Conservation (phyloP, 1,284 basidiomycete species). For the Leccinum insolens region DNA sequence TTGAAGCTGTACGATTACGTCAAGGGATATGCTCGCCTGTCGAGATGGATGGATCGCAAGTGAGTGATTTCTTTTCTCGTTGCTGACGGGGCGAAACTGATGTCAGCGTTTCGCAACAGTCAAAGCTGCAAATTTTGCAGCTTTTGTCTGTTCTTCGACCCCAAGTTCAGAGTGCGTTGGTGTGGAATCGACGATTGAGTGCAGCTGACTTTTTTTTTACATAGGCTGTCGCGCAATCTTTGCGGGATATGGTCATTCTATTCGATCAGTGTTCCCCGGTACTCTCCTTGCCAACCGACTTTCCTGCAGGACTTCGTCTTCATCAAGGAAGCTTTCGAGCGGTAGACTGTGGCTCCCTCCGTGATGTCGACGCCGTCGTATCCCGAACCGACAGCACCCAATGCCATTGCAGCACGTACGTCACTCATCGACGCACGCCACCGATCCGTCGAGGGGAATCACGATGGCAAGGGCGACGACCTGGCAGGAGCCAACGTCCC, state of each 20-base stretch:
- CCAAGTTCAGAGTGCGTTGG: not conserved
- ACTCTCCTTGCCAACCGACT: not conserved
- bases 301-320: conserved; percentile 81
- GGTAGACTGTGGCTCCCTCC: conserved; percentile 35
- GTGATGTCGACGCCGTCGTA: too few relatives aligned
- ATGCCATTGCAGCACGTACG: too few relatives aligned
- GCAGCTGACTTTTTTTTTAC: not conserved
- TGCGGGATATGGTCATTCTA: not conserved
- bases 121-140: conserved; percentile 87
- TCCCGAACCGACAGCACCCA: too few relatives aligned
- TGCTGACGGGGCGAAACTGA: not conserved
- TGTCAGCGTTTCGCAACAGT: conserved; percentile 81
- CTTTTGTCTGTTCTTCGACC: conserved; percentile 58
- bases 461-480: too few relatives aligned
- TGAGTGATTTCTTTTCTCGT: not conserved
- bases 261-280: not conserved
- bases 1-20: conserved; percentile 97
- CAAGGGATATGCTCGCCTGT: conserved; percentile 88
- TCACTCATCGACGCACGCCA: conserved; percentile 16
- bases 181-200: not conserved
- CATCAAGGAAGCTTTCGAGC: conserved; percentile 97
- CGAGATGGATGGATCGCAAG: conserved; percentile 94
- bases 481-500: conserved; percentile 30
- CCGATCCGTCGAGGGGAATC: conserved; percentile 15
- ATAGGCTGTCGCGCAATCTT: not conserved